These are phyloP conservation scores for Periconia digitata DNA, from an alignment of 2,329 filamentous ascomycete species.

Conservation along the genomic window DNA sequence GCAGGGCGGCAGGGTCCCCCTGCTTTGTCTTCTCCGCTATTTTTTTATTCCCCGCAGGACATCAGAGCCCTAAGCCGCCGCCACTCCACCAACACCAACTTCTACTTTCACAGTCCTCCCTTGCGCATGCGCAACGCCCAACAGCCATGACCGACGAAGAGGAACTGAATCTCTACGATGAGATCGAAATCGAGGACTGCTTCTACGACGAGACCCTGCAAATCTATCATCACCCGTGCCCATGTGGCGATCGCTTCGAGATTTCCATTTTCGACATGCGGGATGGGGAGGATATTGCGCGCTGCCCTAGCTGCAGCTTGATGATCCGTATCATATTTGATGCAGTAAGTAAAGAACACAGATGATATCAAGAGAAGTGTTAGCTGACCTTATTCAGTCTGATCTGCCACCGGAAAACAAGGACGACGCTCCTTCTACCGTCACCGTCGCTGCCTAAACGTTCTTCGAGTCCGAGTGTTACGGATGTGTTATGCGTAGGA, in stretches of 20 bases:
- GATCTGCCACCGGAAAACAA: constrained; percentile 32
- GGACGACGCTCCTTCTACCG: constrained; percentile 23
- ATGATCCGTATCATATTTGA: constrained; percentile 97
- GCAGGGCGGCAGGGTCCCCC: background rate
- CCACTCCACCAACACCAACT: background rate
- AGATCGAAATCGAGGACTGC: constrained; percentile 93
- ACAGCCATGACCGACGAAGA: constrained; percentile 35
- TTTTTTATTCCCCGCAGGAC: constrained; percentile 2
- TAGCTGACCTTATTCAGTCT: constrained; percentile 22
- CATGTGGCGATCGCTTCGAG: constrained; percentile 95
- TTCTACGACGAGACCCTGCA: constrained; percentile 93
- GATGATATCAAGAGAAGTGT: background rate
- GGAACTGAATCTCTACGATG: constrained; percentile 78
- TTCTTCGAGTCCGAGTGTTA: background rate
- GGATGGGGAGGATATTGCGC: constrained; percentile 91
- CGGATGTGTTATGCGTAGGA: no score
- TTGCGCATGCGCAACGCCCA: background rate
- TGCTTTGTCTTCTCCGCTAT: background rate
- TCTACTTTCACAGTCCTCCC: background rate
- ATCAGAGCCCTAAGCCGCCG: constrained; percentile 4
- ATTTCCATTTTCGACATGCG: constrained; percentile 81
- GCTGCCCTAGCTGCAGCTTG: constrained; percentile 94
- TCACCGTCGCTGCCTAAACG: constrained; percentile 27
- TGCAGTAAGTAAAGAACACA: constrained; percentile 57
- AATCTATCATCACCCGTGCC: constrained; percentile 95